These are phyloP conservation scores for Scheffersomyces segobiensis DNA, from an alignment of 1,139 yeast species.

Conservation along the genomic window DNA sequence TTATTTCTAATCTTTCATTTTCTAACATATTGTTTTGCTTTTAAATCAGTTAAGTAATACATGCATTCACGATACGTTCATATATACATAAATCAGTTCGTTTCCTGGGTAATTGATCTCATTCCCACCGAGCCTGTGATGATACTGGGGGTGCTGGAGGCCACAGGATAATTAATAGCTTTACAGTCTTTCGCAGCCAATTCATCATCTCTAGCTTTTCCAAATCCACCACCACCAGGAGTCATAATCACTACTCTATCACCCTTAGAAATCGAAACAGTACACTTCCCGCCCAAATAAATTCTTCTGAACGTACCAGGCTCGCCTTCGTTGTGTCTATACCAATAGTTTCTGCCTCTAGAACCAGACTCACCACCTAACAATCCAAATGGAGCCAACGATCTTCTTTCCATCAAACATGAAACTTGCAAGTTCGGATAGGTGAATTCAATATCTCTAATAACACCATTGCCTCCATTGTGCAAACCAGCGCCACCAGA, in stretches of 20 bases:
- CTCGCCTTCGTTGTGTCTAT: constrained; percentile 21
- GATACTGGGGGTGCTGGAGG: constrained; percentile 20
- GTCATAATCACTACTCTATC: constrained; percentile 45
- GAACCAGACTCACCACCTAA: constrained; percentile 42
- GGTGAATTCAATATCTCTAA: constrained; percentile 48
- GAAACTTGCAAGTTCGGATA: constrained; percentile 41
- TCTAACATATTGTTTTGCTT: neutral
- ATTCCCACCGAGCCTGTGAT: constrained; percentile 41
- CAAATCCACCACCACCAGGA: constrained; percentile 56
- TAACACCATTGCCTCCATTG: constrained; percentile 47
- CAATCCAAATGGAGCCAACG: constrained; percentile 47
- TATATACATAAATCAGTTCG: constrained; percentile 21
- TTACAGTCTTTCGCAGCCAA: constrained; percentile 2
- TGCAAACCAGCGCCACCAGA: constrained; percentile 48
- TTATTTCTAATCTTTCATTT: neutral
- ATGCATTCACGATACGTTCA: neutral
- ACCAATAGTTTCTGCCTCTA: constrained; percentile 44
- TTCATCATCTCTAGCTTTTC: constrained; percentile 15
- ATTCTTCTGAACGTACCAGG: constrained; percentile 24
- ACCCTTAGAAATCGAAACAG: constrained; percentile 39
- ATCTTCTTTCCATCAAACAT: constrained; percentile 47
- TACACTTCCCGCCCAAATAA: constrained; percentile 44
- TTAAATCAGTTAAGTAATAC: neutral
- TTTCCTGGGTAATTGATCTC: constrained; percentile 33
- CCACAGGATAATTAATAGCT: constrained; percentile 23